Base-by-base conservation (phyloP, 805 yeast genomes). In the Lipomyces sp. region DNA sequence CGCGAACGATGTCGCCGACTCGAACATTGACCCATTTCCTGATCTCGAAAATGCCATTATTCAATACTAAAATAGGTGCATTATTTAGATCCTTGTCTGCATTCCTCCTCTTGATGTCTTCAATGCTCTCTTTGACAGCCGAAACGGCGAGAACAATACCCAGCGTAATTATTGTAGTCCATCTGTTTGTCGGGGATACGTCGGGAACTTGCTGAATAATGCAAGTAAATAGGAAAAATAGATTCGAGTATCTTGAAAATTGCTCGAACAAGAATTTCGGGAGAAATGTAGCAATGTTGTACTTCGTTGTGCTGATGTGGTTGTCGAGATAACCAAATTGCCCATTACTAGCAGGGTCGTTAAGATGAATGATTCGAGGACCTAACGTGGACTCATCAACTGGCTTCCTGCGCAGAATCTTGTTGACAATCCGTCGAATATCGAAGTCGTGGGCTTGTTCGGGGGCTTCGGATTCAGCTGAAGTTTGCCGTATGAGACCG, bases 181-280 rank as follows among this genome's bases (percentile, higher is more conserved):
- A 93, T 68, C 97, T 72, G 70, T 93, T 93, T 0, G 98, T 93
- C 11, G 99, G 99, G 0, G 96, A 82, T 3, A 93, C 98, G 57
- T 83, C 79, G 2, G 99, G 99, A 11, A 93, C 98, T 68, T 93
- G 99, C 71, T 93, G 99, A 61, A 93, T 91, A 34, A 80, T 76
- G 1, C 97, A 85, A 0, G 99, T 93, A 71, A 87, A 86, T 45
- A 93, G 72, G 68, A 93, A 93, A 70, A 93, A 93, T 67, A 93
- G 73, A 65, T 93, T 93, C 10, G 99, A 97, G 66, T 93, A 95
- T 69, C 91, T 93, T 55, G 96, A 86, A 69, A 93, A 95, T 69
- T 93, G 98, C 72, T 93, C 98, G 62, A 89, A 88, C 57, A 93
- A 70, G 65, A 93, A 93, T 69, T 95, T 95, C 21, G 98, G 98